A percentile compares a stretch with the other conserved stretches of the same genome.
phyloP scores from a whole-genome alignment of 2,329 filamentous ascomycete genomes.

The Daldinia eschscholtzii region DNA sequence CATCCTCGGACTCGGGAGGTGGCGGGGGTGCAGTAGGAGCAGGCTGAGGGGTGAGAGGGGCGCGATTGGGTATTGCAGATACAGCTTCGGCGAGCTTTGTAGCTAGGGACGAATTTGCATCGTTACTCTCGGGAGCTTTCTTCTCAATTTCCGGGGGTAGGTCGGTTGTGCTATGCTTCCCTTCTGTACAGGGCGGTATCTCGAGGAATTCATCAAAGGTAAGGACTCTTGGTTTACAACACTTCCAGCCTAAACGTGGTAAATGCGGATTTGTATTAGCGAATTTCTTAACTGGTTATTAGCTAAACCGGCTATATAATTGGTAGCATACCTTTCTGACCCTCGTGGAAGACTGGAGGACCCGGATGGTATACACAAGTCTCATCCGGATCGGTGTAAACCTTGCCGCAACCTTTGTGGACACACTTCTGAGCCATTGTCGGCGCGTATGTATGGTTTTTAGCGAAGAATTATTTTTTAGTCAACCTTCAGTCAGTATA shows the following conservation, averaged over 20 bases:
- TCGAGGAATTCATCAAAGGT: constrained; percentile 98
- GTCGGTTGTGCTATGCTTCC: constrained; percentile 92
- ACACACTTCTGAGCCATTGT: constrained; percentile 87
- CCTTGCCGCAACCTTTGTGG: constrained; percentile 94
- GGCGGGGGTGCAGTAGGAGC: constrained; percentile 68
- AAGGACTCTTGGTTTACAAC: constrained; percentile 95
- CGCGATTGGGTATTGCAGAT: constrained; percentile 57
- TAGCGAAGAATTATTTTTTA: constrained; percentile 8
- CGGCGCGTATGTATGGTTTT: neutral
- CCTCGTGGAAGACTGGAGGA: constrained; percentile 95
- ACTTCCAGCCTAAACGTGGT: constrained; percentile 84
- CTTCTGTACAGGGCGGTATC: constrained; percentile 92
- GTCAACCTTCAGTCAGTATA: neutral
- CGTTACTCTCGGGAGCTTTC: constrained; percentile 61
- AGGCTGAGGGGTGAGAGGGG: constrained; percentile 59
- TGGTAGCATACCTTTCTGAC: constrained; percentile 85
- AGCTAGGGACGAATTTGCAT: constrained; percentile 58
- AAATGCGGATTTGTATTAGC: constrained; percentile 30
- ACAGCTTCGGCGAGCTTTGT: constrained; percentile 59
- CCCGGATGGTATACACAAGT: constrained; percentile 93
- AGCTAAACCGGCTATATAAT: neutral
- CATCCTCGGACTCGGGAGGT: constrained; percentile 84
- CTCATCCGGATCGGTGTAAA: constrained; percentile 84
- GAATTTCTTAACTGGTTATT: constrained; percentile 8
- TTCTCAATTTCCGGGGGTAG: constrained; percentile 72